These are phyloP conservation scores for Deinandra increscens DNA, from an alignment of 129 eudicot species.

Conservation along the genomic window DNA sequence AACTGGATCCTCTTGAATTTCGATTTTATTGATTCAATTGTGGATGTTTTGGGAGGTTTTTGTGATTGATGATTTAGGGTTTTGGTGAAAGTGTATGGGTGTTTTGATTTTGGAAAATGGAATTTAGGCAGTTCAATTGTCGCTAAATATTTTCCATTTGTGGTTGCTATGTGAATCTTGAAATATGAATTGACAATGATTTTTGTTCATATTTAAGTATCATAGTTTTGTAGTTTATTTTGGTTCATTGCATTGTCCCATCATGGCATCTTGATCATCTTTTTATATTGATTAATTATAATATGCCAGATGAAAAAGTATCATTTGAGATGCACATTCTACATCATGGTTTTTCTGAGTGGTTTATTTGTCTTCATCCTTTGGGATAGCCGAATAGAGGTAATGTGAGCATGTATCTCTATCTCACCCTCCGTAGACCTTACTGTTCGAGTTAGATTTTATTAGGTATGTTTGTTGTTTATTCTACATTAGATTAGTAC, in stretches of 20 bases:
- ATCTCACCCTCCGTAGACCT: no score
- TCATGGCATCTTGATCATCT: constrained; percentile 25
- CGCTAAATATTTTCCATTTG: neutral
- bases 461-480: no score
- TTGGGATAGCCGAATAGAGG: no score
- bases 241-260: constrained; percentile 12
- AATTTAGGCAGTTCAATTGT: neutral
- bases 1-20: neutral
- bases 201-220: neutral
- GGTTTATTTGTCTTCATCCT: no score
- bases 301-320: constrained; percentile 13
- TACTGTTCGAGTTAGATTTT: no score
- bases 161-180: no score
- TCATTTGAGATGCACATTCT: constrained; percentile 7
- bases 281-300: constrained; percentile 16
- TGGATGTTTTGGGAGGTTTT: neutral
- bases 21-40: neutral
- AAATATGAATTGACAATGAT: constrained; percentile 19
- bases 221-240: constrained; percentile 11
- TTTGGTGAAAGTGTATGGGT: constrained; percentile 16
- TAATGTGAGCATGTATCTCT: no score
- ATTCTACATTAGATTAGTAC: no score
- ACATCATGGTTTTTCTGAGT: neutral
- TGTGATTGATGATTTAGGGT: neutral
- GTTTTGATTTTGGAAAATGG: neutral